Conservation (phyloP, 106 monocot genomes). For the Triglochin maritima region DNA sequence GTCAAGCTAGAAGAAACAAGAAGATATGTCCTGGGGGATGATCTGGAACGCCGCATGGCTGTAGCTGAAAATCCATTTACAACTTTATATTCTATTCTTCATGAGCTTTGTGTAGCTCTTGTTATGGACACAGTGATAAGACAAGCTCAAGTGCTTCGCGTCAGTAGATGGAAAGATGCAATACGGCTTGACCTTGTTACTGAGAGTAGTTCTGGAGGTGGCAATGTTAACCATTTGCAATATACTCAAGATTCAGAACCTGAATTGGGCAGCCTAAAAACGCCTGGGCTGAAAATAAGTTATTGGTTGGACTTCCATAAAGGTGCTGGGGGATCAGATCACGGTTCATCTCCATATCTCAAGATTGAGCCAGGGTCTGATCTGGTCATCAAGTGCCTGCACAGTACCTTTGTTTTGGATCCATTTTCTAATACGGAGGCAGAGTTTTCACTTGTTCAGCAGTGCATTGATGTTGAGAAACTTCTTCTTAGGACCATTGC, state of each 20-base stretch:
- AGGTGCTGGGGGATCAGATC: conserved; percentile 28
- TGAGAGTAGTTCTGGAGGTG: conserved; percentile 43
- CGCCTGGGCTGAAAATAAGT: conserved; percentile 75
- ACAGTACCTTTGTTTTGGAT: conserved; percentile 80
- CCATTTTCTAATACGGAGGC: conserved; percentile 79
- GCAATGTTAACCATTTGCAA: conserved; percentile 33
- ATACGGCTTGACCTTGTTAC: conserved; percentile 82
- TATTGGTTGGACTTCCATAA: conserved; percentile 81
- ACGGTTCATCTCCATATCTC: conserved; percentile 44
- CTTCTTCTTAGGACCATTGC: conserved; percentile 73
- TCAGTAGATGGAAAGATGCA: conserved; percentile 91
- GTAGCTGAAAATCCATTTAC: conserved; percentile 72
- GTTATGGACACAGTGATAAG: conserved; percentile 93
- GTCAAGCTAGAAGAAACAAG: conserved; percentile 83
- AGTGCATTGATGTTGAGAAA: conserved; percentile 81
- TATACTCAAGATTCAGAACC: conserved; percentile 56
- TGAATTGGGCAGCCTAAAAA: conserved; percentile 50
- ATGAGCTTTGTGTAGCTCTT: conserved; percentile 83
- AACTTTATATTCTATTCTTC: conserved; percentile 74
- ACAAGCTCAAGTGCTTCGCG: conserved; percentile 71
- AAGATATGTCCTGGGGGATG: conserved; percentile 86
- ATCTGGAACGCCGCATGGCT: conserved; percentile 93
- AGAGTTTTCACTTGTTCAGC: conserved; percentile 59
- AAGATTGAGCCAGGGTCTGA: conserved; percentile 81
- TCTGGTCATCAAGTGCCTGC: conserved; percentile 65